Evolutionary conservation across 306 rosid species (phyloP), one percentile per base, ranked within the genome.

Genomic region (Urtica urens): DNA sequence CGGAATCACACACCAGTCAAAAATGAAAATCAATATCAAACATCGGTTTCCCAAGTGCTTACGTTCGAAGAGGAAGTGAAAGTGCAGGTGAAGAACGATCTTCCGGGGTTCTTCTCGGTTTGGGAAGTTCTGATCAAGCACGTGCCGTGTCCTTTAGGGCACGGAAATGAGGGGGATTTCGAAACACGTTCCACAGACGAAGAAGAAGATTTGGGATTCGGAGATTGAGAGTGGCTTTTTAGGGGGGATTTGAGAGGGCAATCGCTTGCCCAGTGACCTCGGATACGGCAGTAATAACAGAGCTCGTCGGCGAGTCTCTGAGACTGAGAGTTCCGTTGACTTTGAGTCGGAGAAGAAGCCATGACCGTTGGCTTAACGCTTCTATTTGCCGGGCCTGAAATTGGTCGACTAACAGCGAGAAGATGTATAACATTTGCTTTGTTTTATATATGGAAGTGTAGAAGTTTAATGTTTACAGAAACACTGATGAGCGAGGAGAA

Each of bases 111-210:
- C 5, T 3, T 38, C 0, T 1, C 16, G 25, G 5, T 43, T 0
- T 0, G 4, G 23, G 69, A 3, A 14, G 6, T 20, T 49, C 18
- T 60, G 3, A 60, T 23, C 9, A 7, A 14, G 37, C 78, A 78
- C 6, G 23, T 0, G 13, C 68, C 78, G 3, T 67, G 54, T 12
- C 73, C 75, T 12, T 73, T 53, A 12, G 55, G 66, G 53, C 85
- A 73, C 23, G 9, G 33, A 27, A 73, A 58, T 37, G 10, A 29
- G 11, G 55, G 46, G 35, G n/a, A 17, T 25, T 34, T 4, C 23
- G 19, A 4, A n/a, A n/a, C n/a, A n/a, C n/a, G n/a, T n/a, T n/a
- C n/a, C 2, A 3, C 12, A 11, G 18, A 17, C 19, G 52, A n/a
- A 4, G 51, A 10, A 33, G 16, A 28, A 3, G 38, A n/a, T 10